Conservation (phyloP, 129 eudicot genomes). For the Tanacetum coccineum region DNA sequence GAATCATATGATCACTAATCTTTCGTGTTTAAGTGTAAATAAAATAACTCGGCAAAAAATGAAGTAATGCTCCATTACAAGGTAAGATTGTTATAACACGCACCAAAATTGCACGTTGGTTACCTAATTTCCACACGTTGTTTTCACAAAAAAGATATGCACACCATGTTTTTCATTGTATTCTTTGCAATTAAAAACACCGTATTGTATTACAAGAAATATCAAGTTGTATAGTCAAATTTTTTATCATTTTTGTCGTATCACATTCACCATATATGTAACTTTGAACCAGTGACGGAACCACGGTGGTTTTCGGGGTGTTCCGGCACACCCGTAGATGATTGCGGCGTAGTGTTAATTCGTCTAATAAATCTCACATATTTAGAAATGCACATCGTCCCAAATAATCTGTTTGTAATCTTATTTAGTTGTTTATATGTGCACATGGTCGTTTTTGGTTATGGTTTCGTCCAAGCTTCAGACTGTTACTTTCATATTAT, state of each 20-base stretch:
- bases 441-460: no score
- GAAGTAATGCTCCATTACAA: slow-evolving; percentile 2
- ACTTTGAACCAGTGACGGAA: no score
- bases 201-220: background rate
- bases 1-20: background rate
- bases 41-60: background rate
- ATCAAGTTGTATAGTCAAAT: slow-evolving; percentile 16
- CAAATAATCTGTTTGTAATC: no score
- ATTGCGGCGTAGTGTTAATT: no score
- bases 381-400: no score
- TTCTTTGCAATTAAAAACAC: background rate
- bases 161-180: slow-evolving; percentile 5
- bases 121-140: slow-evolving; percentile 7
- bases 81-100: slow-evolving; percentile 2
- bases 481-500: slow-evolving; percentile 4
- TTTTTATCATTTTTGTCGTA: slow-evolving; percentile 6
- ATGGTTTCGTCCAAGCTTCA: background rate
- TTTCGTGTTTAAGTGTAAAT: slow-evolving; percentile 8
- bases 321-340: no score
- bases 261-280: no score
- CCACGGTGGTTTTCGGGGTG: no score
- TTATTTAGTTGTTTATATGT: no score
- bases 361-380: no score
- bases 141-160: slow-evolving; percentile 1
- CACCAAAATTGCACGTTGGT: slow-evolving; percentile 18